Evolutionary conservation across 2,329 filamentous ascomycete species (phyloP).

Genomic region (Calonectria pseudoreteaudii): DNA sequence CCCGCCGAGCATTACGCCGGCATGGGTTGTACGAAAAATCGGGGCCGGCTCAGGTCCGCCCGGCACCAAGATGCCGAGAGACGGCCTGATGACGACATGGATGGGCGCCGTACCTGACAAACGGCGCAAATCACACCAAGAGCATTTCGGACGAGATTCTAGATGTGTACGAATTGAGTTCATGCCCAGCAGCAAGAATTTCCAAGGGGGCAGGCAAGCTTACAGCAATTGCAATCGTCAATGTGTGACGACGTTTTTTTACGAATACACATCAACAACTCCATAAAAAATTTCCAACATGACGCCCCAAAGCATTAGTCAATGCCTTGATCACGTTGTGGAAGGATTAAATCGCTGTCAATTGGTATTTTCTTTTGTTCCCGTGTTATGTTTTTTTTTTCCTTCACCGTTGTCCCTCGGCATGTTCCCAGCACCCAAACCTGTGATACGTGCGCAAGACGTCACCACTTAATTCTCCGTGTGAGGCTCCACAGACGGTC

Average conservation of each 20-base stretch:
- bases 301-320: not conserved
- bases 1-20: conserved; percentile 13
- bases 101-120: not conserved
- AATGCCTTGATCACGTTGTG: not conserved
- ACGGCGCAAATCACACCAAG: not conserved
- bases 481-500: conserved; percentile 5
- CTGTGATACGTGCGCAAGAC: conserved; percentile 4
- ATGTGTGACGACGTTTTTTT: not conserved
- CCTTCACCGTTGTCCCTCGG: not conserved
- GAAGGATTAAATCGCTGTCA: conserved; percentile 2
- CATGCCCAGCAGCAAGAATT: not conserved
- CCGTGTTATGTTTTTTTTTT: not conserved
- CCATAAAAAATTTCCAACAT: not conserved
- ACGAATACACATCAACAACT: not conserved
- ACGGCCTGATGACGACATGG: conserved; percentile 6
- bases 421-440: not conserved
- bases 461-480: conserved; percentile 11
- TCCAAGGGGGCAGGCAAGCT: not conserved
- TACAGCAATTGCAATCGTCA: not conserved
- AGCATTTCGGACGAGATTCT: not conserved
- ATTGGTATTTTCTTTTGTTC: not conserved
- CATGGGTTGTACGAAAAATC: not conserved
- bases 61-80: conserved; percentile 4
- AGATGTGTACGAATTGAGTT: not conserved
- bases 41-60: not conserved